Conservation (phyloP, 1,284 basidiomycete genomes). For the Cryptococcus wingfieldii region DNA sequence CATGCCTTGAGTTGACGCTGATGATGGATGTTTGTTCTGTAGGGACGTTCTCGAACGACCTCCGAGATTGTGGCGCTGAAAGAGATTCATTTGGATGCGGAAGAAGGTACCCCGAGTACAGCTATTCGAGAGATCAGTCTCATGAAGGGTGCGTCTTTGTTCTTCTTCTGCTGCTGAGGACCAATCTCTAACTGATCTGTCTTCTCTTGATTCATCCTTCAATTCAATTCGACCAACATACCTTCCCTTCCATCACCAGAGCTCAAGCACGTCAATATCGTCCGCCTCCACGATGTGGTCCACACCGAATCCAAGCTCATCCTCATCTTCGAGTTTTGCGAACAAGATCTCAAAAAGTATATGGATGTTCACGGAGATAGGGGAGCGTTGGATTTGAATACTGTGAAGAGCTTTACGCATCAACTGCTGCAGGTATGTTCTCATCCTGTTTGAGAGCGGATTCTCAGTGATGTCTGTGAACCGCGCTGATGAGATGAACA, state of each 20-base stretch:
- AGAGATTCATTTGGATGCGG: slow-evolving; percentile 96
- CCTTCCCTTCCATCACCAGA: slow-evolving; percentile 51
- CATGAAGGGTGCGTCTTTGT: slow-evolving; percentile 60
- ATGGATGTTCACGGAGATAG: slow-evolving; percentile 81
- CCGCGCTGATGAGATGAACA: slow-evolving; percentile 54
- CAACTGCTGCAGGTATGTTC: slow-evolving; percentile 41
- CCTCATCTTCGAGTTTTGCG: slow-evolving; percentile 78
- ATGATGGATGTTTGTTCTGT: slow-evolving; percentile 42
- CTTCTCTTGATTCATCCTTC: neutral
- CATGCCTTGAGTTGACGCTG: neutral
- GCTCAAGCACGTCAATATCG: slow-evolving; percentile 91
- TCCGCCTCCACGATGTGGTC: slow-evolving; percentile 91
- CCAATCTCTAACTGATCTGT: neutral
- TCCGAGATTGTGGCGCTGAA: slow-evolving; percentile 81
- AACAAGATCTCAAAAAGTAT: slow-evolving; percentile 82
- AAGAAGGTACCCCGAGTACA: slow-evolving; percentile 96
- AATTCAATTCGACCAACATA: neutral
- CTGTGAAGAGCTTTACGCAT: slow-evolving; percentile 64
- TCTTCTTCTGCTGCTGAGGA: neutral
- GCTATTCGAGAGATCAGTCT: slow-evolving; percentile 97
- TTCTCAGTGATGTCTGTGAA: slow-evolving; percentile 39
- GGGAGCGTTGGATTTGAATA: slow-evolving; percentile 62
- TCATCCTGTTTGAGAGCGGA: neutral
- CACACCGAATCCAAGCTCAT: slow-evolving; percentile 96
- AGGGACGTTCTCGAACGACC: slow-evolving; percentile 65